Evolutionary conservation across 495 filamentous ascomycete species (phyloP).

Genomic region (Amniculicola lignicola): DNA sequence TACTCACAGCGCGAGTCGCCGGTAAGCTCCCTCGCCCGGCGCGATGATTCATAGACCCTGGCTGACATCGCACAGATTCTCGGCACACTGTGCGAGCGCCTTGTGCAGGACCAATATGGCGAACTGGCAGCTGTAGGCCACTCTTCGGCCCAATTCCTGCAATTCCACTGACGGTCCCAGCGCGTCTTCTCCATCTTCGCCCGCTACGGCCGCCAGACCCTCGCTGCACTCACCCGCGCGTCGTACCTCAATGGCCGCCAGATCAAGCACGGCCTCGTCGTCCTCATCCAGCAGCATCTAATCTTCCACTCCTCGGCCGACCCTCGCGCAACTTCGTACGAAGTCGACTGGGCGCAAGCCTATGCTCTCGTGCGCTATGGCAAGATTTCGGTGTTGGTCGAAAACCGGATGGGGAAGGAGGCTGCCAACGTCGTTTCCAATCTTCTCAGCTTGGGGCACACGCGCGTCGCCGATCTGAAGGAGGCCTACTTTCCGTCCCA

Average conservation of each 20-base stretch:
- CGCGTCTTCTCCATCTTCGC: constrained; percentile 71
- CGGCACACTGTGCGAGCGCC: constrained; percentile 79
- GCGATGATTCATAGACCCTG: constrained; percentile 11
- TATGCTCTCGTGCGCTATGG: constrained; percentile 78
- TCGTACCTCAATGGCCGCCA: constrained; percentile 65
- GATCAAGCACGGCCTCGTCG: constrained; percentile 71
- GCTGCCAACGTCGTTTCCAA: constrained; percentile 70
- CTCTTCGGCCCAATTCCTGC: not conserved
- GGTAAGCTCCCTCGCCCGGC: constrained; percentile 3
- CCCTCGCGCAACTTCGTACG: constrained; percentile 67
- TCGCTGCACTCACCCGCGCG: constrained; percentile 62
- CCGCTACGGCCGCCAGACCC: constrained; percentile 69
- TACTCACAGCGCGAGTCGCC: constrained; percentile 24
- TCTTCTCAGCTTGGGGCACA: constrained; percentile 74
- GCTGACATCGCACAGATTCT: constrained; percentile 34
- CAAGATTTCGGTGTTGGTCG: constrained; percentile 73
- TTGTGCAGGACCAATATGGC: constrained; percentile 85
- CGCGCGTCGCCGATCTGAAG: constrained; percentile 66
- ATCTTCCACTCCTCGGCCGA: constrained; percentile 71
- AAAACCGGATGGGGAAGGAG: constrained; percentile 63
- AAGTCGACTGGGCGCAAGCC: constrained; percentile 68
- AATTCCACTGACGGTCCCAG: constrained; percentile 36
- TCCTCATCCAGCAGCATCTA: constrained; percentile 85
- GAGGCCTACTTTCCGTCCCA: constrained; percentile 39
- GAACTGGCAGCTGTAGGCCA: constrained; percentile 80